A percentile compares a stretch with the other conserved stretches of the same genome.
Evolutionary conservation across 1,284 basidiomycete species (phyloP).

Genomic region (Limonomyces culmigenus): DNA sequence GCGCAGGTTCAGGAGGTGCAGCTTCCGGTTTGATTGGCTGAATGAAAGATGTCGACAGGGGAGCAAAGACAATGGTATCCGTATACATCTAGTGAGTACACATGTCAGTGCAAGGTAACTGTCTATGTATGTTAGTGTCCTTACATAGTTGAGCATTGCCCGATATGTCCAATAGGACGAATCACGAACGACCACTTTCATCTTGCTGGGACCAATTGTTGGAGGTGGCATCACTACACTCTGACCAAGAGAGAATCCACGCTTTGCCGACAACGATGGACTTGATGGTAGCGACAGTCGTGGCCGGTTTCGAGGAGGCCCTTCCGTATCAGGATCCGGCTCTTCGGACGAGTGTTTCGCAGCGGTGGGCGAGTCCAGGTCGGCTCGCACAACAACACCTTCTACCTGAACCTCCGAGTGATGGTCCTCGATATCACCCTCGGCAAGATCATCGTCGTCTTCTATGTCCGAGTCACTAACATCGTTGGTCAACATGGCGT

Average conservation of each 20-base stretch:
- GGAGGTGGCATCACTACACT: too few relatives aligned
- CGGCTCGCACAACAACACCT: too few relatives aligned
- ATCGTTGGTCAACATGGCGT: too few relatives aligned
- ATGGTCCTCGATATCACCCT: too few relatives aligned
- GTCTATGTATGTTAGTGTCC: conserved; percentile 9
- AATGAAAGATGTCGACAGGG: conserved; percentile 55
- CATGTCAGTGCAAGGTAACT: conserved; percentile 1
- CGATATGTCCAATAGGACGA: conserved; percentile 73
- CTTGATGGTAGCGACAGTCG: too few relatives aligned
- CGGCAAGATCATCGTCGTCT: conserved; percentile 21
- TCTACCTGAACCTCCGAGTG: too few relatives aligned
- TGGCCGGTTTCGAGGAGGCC: too few relatives aligned
- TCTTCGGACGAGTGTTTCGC: too few relatives aligned
- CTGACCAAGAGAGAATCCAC: too few relatives aligned
- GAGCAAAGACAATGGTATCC: conserved; percentile 71
- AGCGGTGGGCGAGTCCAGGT: too few relatives aligned
- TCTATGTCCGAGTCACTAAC: conserved; percentile 52
- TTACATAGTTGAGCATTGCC: conserved; percentile 71
- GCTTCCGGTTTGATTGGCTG: conserved; percentile 6
- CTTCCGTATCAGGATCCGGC: too few relatives aligned
- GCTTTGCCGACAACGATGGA: too few relatives aligned
- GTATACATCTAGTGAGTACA: conserved; percentile 52
- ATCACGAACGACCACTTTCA: conserved; percentile 54
- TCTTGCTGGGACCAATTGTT: conserved; percentile 31
- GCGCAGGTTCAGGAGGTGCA: background rate